phyloP scores from a whole-genome alignment of 2,329 filamentous ascomycete genomes.

The Fusarium nodosum region DNA sequence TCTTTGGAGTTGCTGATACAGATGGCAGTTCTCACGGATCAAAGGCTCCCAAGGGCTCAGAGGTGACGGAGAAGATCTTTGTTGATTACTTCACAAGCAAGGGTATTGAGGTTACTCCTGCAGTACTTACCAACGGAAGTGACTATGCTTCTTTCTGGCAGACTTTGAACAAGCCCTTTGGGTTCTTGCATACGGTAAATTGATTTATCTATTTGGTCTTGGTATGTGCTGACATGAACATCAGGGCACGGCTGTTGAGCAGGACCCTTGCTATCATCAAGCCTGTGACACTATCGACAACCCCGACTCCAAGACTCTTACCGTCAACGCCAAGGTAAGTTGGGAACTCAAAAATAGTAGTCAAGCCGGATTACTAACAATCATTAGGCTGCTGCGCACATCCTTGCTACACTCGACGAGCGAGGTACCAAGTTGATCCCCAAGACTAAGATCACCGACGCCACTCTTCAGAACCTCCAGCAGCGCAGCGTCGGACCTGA shows the following conservation, averaged over 20 bases:
- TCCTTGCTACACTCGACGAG: constrained; percentile 50
- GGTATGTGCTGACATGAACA: rapidly evolving
- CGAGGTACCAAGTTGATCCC: constrained; percentile 47
- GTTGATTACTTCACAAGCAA: constrained; percentile 49
- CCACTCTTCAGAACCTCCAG: constrained; percentile 29
- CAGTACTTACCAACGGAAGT: constrained; percentile 54
- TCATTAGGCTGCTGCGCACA: constrained; percentile 61
- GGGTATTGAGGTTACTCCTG: constrained; percentile 51
- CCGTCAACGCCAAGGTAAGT: constrained; percentile 44
- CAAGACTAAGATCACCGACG: constrained; percentile 42
- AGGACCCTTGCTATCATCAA: constrained; percentile 51
- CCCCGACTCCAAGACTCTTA: constrained; percentile 54
- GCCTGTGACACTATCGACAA: constrained; percentile 57
- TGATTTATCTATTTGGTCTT: rapidly evolving
- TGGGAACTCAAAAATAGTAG: rapidly evolving
- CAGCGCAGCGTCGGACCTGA: constrained; percentile 32
- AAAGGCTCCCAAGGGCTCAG: constrained; percentile 49
- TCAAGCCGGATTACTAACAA: not conserved
- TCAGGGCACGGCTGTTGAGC: constrained; percentile 38
- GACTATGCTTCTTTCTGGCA: constrained; percentile 46
- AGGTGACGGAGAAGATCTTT: constrained; percentile 47
- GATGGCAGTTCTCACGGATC: constrained; percentile 42
- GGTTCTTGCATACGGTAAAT: constrained; percentile 40
- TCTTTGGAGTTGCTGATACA: constrained; percentile 46
- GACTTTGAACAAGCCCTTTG: constrained; percentile 49